Evolutionary conservation across 345 rosid species (phyloP).

Genomic region (Gossypium australe): DNA sequence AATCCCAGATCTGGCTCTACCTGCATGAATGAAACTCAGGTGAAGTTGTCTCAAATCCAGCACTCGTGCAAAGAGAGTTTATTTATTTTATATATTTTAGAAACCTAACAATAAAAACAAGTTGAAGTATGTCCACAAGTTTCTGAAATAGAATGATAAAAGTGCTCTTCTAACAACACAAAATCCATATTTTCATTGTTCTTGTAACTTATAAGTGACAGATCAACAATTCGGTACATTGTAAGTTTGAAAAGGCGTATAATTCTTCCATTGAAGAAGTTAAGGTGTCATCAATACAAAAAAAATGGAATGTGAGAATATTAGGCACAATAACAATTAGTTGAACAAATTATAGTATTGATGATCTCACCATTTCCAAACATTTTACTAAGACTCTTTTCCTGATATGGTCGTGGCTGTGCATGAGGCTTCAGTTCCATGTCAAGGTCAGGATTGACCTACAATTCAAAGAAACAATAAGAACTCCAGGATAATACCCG

Average conservation of each 20-base stretch:
- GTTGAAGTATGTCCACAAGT: not conserved
- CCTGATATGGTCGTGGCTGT: slow-evolving; percentile 96
- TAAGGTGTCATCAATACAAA: not conserved
- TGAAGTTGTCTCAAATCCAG: slow-evolving; percentile 1
- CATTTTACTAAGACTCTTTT: slow-evolving; percentile 97
- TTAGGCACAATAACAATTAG: not conserved
- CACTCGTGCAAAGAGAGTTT: not conserved
- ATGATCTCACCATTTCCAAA: slow-evolving; percentile 79
- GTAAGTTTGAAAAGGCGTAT: not conserved
- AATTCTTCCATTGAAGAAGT: not conserved
- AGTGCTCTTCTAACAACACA: not conserved
- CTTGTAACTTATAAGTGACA: not conserved
- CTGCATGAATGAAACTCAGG: slow-evolving; percentile 31
- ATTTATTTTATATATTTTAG: not conserved
- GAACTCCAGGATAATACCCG: not conserved
- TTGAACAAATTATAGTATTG: slow-evolving; percentile 6
- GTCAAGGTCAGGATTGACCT: slow-evolving; percentile 94
- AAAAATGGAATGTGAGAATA: not conserved
- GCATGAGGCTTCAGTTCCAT: slow-evolving; percentile 92
- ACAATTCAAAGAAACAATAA: slow-evolving; percentile 17
- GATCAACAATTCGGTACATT: not conserved
- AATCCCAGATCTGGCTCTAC: slow-evolving; percentile 97
- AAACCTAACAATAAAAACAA: not conserved
- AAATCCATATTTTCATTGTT: not conserved
- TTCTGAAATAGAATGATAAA: not conserved